phyloP scores from a whole-genome alignment of 306 rosid genomes.

The Quercus bicolor region DNA sequence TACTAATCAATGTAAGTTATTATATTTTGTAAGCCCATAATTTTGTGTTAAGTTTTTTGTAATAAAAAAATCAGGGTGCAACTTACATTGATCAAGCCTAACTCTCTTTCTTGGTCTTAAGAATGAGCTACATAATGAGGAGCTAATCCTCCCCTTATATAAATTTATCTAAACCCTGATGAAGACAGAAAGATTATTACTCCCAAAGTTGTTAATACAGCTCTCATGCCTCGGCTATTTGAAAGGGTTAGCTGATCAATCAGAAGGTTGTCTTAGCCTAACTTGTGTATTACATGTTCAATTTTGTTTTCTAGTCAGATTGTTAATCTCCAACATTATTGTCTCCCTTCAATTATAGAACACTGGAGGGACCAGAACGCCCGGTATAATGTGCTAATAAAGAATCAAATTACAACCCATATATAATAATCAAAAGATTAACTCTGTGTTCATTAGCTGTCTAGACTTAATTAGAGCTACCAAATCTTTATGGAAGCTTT shows the following conservation, averaged over 20 bases:
- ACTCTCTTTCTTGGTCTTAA: too few species aligned
- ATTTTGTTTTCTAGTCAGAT: slow-evolving; percentile 29
- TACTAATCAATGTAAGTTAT: background rate
- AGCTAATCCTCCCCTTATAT: too few species aligned
- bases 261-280: background rate
- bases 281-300: slow-evolving; percentile 34
- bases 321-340: slow-evolving; percentile 50
- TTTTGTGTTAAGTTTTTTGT: too few species aligned
- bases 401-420: slow-evolving; percentile 37
- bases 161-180: too few species aligned
- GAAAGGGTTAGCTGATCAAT: background rate
- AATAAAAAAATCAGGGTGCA: too few species aligned
- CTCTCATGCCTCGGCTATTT: background rate
- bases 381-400: slow-evolving; percentile 42
- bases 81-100: too few species aligned
- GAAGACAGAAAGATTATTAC: too few species aligned
- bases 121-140: too few species aligned
- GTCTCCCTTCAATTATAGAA: slow-evolving; percentile 52
- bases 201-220: background rate
- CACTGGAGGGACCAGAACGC: slow-evolving; percentile 52
- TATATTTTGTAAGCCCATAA: too few species aligned
- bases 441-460: slow-evolving; percentile 77
- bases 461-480: slow-evolving; percentile 58
- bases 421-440: slow-evolving; percentile 62
- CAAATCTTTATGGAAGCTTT: slow-evolving; percentile 74